Evolutionary conservation across 1,284 basidiomycete species (phyloP), one percentile per base, ranked within the genome.

Genomic region (Xerocomus cyaneibrunnescens): DNA sequence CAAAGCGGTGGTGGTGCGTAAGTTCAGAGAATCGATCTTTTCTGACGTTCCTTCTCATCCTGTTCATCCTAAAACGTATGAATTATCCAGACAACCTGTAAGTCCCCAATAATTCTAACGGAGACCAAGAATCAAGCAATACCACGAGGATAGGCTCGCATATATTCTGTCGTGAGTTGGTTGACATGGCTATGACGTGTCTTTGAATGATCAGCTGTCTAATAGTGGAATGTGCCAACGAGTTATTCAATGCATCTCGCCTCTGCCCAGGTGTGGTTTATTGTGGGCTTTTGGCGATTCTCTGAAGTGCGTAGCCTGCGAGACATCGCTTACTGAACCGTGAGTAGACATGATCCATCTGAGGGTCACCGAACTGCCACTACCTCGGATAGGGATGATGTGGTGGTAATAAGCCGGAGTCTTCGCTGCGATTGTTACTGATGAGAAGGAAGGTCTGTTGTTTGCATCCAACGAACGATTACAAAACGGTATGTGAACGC

Each of bases 201-300:
- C 45, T 43, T 30, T 17, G 25, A n/a, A 46, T 46, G 42, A 47
- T 30, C 21, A 48, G 36, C 36, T 25, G 41, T 37, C 50, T 32
- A 60, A 56, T 45, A 91, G 87, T 92, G 53, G 86, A 89, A 19
- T 92, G 91, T 65, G 90, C 90, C 21, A 91, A 90, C 63, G 85
- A 89, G 59, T 70, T 90, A 17, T 92, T 93, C 71, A 87, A 82
- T 54, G 73, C 79, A 2, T 80, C 88, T 14, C 80, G 87, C 43
- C 74, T 89, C 30, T 92, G 90, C 65, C 89, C 89, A 59, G 87
- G 88, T 82, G 61, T 37, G 55, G 27, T 37, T 39, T 23, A 30
- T 47, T 10, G 7, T 21, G 5, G 3, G 28, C 22, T 47, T 30
- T 49, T 47, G 10, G 50, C 27, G 19, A 23, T 48, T 59, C 14